Conservation (phyloP, 805 yeast species). For the Kodamaea kakaduensis region DNA sequence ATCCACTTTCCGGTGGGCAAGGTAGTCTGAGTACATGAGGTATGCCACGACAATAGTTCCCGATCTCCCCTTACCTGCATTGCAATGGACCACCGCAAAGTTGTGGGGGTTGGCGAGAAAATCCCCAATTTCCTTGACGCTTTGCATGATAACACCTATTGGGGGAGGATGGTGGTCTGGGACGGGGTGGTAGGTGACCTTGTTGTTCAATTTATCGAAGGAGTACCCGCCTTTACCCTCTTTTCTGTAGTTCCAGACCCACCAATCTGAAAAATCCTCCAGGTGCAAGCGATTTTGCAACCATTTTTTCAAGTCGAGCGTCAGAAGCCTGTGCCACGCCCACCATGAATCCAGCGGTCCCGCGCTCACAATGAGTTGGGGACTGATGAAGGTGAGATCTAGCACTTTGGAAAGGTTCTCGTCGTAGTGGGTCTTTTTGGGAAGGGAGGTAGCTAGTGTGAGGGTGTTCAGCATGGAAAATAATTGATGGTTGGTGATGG, state of each 20-base stretch:
- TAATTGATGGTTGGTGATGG: too few species aligned
- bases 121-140: conserved; percentile 42
- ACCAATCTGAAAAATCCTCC: conserved; percentile 47
- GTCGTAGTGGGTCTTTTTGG: conserved; percentile 20
- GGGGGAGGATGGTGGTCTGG: conserved; percentile 80
- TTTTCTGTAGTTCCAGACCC: conserved; percentile 61
- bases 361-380: conserved; percentile 66
- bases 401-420: conserved; percentile 28
- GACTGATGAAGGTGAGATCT: conserved; percentile 67
- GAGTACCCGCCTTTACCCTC: conserved; percentile 47
- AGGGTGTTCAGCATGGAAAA: neutral
- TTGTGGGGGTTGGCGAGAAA: conserved; percentile 27
- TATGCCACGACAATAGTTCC: conserved; percentile 74
- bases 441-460: conserved; percentile 16
- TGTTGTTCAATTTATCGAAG: conserved; percentile 32
- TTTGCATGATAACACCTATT: conserved; percentile 43
- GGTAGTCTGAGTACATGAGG: conserved; percentile 43
- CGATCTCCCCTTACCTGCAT: conserved; percentile 89
- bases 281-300: conserved; percentile 39
- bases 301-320: conserved; percentile 46
- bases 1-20: conserved; percentile 11
- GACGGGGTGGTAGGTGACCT: conserved; percentile 50
- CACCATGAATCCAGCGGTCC: conserved; percentile 58
- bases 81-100: conserved; percentile 75
- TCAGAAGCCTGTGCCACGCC: conserved; percentile 48